Conservation (phyloP, 495 filamentous ascomycete genomes). For the Talaromyces nanjingensis region DNA sequence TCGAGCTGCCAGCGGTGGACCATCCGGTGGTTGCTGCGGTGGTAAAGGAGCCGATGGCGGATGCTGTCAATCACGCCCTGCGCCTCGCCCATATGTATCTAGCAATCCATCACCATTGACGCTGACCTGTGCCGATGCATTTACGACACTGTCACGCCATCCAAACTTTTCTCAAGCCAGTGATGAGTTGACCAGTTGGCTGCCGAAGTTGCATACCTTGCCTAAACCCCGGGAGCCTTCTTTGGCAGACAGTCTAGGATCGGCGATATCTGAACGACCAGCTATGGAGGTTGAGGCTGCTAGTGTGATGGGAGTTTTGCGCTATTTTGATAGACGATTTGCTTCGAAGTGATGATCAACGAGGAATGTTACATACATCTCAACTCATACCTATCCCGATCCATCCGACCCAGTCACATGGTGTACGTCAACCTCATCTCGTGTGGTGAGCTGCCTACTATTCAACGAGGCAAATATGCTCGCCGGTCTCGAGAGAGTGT, state of each 20-base stretch:
- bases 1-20: slow-evolving; percentile 37
- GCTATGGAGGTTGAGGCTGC: slow-evolving; percentile 79
- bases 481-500: neutral
- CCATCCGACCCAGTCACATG: neutral
- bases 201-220: slow-evolving; percentile 64
- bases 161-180: slow-evolving; percentile 70
- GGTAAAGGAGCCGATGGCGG: slow-evolving; percentile 40
- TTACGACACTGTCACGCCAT: slow-evolving; percentile 74
- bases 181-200: slow-evolving; percentile 66
- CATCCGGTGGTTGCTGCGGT: slow-evolving; percentile 41
- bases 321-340: slow-evolving; percentile 76
- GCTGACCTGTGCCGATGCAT: slow-evolving; percentile 69
- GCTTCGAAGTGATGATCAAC: slow-evolving; percentile 31
- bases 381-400: neutral
- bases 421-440: neutral
- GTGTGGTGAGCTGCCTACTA: too few species aligned
- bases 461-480: neutral
- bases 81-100: slow-evolving; percentile 7
- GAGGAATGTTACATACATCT: neutral
- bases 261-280: slow-evolving; percentile 29
- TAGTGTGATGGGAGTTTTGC: slow-evolving; percentile 79
- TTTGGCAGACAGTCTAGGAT: slow-evolving; percentile 16
- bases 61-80: slow-evolving; percentile 37
- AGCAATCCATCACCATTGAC: slow-evolving; percentile 26
- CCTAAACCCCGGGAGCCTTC: slow-evolving; percentile 34